Conservation (phyloP, 345 rosid species). For the thale cress (Arabidopsis thaliana) region TAIR10.1 NC_003070.9:24145001-24145500, state of each 20-base stretch:
- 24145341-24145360: neutral
- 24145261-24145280: neutral
- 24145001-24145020: neutral
- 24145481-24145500: neutral
- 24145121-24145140: constrained; percentile 91
- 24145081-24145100: constrained; percentile 94
- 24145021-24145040: constrained; percentile 9
- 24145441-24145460: neutral
- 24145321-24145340: neutral
- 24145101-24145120: constrained; percentile 80
- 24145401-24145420: neutral
- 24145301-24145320: neutral
- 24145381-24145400: neutral
- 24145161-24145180: neutral
- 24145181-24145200: neutral
- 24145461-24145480: neutral
- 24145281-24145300: neutral
- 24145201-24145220: neutral
- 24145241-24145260: neutral
- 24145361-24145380: neutral
- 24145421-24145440: neutral
- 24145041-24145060: constrained; percentile 57
- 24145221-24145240: neutral
- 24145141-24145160: constrained; percentile 86
- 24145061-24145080: constrained; percentile 91